phyloP scores from a whole-genome alignment of 306 rosid species.

The Cucumis hystrix region DNA sequence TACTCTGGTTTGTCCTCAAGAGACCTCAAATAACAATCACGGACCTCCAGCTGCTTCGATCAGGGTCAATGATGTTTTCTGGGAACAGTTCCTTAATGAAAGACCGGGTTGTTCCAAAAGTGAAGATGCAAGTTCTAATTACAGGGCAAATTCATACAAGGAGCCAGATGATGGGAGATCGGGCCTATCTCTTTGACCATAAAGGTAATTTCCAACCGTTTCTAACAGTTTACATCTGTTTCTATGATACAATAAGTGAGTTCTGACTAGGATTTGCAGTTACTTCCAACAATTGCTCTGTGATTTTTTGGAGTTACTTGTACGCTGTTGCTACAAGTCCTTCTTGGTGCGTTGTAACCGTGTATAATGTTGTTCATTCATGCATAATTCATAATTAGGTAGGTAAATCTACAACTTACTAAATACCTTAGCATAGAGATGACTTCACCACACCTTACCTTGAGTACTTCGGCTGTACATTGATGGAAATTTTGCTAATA shows the following conservation, averaged over 20 bases:
- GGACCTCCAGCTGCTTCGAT: conserved; percentile 20
- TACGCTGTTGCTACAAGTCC: background rate
- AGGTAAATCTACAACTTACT: background rate
- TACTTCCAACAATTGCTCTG: background rate
- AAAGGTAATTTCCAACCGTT: background rate
- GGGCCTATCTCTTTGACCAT: conserved; percentile 5
- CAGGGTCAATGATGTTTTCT: conserved; percentile 76
- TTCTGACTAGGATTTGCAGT: background rate
- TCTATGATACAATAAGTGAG: background rate
- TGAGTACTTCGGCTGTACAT: background rate
- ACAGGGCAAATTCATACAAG: conserved; percentile 32
- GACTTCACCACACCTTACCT: background rate
- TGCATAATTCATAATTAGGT: background rate
- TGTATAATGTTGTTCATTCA: background rate
- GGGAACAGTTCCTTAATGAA: conserved; percentile 98
- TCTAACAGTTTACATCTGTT: background rate
- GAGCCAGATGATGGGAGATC: conserved; percentile 58
- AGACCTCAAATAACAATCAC: conserved; percentile 34
- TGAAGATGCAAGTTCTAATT: conserved; percentile 88
- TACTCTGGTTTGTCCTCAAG: conserved; percentile 16
- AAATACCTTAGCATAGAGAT: background rate
- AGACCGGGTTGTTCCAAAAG: conserved; percentile 87
- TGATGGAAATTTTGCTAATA: conserved; percentile 1
- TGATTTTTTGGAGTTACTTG: background rate
- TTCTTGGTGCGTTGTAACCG: background rate